phyloP scores from a whole-genome alignment of 1,139 yeast genomes.

The Ashbya aceris region DNA sequence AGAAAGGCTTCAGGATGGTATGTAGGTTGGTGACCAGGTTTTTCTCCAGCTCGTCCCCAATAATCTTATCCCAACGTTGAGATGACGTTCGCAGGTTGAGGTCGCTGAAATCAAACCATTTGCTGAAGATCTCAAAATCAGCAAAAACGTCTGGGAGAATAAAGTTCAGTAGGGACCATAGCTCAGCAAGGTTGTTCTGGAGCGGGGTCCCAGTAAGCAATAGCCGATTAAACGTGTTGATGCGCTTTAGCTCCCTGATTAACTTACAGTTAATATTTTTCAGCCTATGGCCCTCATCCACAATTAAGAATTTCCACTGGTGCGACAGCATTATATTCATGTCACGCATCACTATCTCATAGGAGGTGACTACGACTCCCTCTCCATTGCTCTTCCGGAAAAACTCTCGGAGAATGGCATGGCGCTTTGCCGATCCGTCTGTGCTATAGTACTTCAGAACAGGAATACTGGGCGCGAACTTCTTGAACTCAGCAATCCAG shows the following conservation, averaged over 20 bases:
- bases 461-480: slow-evolving; percentile 64
- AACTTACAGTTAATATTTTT: slow-evolving; percentile 74
- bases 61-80: slow-evolving; percentile 33
- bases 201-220: slow-evolving; percentile 88
- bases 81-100: slow-evolving; percentile 35
- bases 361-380: slow-evolving; percentile 67
- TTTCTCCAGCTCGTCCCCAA: slow-evolving; percentile 55
- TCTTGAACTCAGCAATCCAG: slow-evolving; percentile 65
- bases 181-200: slow-evolving; percentile 78
- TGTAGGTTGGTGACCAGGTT: slow-evolving; percentile 67
- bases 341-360: slow-evolving; percentile 72
- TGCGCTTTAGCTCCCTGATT: slow-evolving; percentile 57
- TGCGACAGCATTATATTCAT: slow-evolving; percentile 36
- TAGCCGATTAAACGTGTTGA: slow-evolving; percentile 59
- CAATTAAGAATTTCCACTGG: slow-evolving; percentile 75
- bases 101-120: slow-evolving; percentile 78
- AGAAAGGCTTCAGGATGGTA: slow-evolving; percentile 78
- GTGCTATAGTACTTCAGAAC: slow-evolving; percentile 59
- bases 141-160: slow-evolving; percentile 87
- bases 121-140: slow-evolving; percentile 79
- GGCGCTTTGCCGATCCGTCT: slow-evolving; percentile 43
- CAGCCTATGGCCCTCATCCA: slow-evolving; percentile 93
- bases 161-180: slow-evolving; percentile 85
- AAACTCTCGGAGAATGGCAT: slow-evolving; percentile 33
- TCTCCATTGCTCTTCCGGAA: slow-evolving; percentile 22